Percentiles rank a stretch among this genome's conserved stretches.
These are phyloP conservation scores for Chaetomium sp. DNA, from an alignment of 2,329 filamentous ascomycete genomes.

Conservation along the genomic window DNA sequence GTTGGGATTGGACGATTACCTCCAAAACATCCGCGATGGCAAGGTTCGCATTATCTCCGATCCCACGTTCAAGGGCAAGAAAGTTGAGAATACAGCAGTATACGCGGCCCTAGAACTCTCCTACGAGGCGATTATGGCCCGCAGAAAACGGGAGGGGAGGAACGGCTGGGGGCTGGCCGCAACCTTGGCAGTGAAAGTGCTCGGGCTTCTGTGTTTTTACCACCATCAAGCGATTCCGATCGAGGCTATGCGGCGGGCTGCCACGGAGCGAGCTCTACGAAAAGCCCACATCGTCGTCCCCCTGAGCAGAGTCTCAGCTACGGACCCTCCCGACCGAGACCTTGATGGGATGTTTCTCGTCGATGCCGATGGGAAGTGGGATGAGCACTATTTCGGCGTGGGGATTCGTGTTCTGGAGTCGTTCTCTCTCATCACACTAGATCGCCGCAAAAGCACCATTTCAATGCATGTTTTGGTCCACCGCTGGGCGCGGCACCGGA, in stretches of 20 bases:
- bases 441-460: background rate
- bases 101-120: conserved; percentile 38
- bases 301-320: background rate
- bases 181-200: conserved; percentile 33
- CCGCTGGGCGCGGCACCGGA: conserved; percentile 32
- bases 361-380: conserved; percentile 19
- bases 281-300: background rate
- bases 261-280: background rate
- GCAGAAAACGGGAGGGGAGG: conserved; percentile 19
- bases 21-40: conserved; percentile 21
- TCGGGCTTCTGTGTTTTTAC: conserved; percentile 39
- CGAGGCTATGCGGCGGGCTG: conserved; percentile 29
- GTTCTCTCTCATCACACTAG: conserved; percentile 33
- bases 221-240: conserved; percentile 34
- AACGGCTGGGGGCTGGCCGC: conserved; percentile 18
- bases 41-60: conserved; percentile 27
- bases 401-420: conserved; percentile 23
- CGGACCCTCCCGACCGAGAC: background rate
- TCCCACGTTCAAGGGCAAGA: conserved; percentile 22
- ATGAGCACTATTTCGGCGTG: background rate
- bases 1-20: conserved; percentile 28
- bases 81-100: conserved; percentile 30
- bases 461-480: conserved; percentile 37
- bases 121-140: conserved; percentile 28
- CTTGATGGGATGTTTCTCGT: too few species aligned